Evolutionary conservation across 2,329 filamentous ascomycete genomes (phyloP).

Genomic region (Ramularia collo-cygni): DNA sequence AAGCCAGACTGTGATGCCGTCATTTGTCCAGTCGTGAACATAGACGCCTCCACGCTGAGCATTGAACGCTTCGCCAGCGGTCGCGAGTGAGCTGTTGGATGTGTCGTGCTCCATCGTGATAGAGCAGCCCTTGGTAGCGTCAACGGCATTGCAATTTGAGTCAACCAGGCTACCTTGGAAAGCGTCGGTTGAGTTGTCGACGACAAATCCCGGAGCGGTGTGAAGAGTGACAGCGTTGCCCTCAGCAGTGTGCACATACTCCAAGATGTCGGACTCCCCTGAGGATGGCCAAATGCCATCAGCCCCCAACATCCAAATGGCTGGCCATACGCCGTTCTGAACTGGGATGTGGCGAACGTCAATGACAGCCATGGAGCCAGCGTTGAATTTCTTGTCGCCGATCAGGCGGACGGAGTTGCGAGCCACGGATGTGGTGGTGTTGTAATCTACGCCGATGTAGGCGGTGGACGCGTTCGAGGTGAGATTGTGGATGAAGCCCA

Average conservation of each 20-base stretch:
- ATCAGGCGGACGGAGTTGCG: constrained; percentile 41
- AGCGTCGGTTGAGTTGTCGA: constrained; percentile 29
- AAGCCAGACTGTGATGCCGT: constrained; percentile 71
- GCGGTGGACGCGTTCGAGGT: constrained; percentile 28
- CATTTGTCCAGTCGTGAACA: constrained; percentile 57
- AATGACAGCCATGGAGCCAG: constrained; percentile 43
- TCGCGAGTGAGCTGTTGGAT: constrained; percentile 24
- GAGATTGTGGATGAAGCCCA: constrained; percentile 36
- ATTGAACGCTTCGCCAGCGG: constrained; percentile 48
- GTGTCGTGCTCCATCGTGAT: constrained; percentile 33
- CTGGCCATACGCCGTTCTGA: constrained; percentile 48
- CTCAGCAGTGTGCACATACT: constrained; percentile 39
- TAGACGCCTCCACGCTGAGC: constrained; percentile 39
- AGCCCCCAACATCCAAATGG: constrained; percentile 36
- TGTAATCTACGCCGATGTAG: constrained; percentile 45
- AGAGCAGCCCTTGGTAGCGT: constrained; percentile 42
- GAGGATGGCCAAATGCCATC: constrained; percentile 31
- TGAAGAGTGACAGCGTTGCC: constrained; percentile 43
- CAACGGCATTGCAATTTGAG: constrained; percentile 26
- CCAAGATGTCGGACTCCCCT: constrained; percentile 46
- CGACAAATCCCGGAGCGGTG: constrained; percentile 38
- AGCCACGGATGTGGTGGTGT: constrained; percentile 28
- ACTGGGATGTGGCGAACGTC: constrained; percentile 48
- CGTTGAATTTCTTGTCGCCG: constrained; percentile 41
- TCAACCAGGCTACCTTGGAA: constrained; percentile 18